Evolutionary conservation across 1,139 yeast genomes (phyloP).

Genomic region (Protomyces arabidopsidicola): DNA sequence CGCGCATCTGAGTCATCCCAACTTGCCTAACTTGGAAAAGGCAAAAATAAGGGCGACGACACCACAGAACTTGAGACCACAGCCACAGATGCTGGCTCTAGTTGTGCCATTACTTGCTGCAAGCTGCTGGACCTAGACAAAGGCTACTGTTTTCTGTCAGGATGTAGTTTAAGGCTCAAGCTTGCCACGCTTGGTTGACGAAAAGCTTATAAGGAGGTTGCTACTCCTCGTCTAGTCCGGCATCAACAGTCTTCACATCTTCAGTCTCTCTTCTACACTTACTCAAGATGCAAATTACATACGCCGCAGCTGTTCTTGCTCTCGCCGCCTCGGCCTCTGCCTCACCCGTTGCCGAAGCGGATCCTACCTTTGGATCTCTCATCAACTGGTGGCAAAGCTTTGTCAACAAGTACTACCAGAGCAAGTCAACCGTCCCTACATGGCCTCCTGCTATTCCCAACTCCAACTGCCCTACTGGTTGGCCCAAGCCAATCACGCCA

Average conservation of each 20-base stretch:
- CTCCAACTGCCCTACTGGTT: background rate
- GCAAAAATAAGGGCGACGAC: too few relatives aligned
- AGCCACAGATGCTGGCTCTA: too few relatives aligned
- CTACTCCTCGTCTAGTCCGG: background rate
- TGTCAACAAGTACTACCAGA: background rate
- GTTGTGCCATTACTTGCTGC: too few relatives aligned
- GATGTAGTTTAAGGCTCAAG: too few relatives aligned
- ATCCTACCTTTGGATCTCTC: background rate
- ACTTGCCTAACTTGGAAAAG: too few relatives aligned
- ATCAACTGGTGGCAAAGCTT: background rate
- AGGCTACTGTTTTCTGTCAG: too few relatives aligned
- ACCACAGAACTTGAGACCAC: too few relatives aligned
- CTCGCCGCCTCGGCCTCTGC: background rate
- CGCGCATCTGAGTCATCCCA: too few relatives aligned
- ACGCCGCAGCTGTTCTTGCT: background rate
- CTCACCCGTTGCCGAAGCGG: background rate
- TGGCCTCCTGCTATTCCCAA: background rate
- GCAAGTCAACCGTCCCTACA: background rate
- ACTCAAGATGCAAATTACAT: background rate
- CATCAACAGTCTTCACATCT: background rate
- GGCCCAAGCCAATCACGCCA: slow-evolving; percentile 1
- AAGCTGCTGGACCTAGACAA: too few relatives aligned
- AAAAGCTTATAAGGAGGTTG: background rate
- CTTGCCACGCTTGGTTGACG: background rate
- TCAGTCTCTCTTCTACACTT: background rate